Conservation (phyloP, 140 eudicot species). For the Cichorium intybus region DNA sequence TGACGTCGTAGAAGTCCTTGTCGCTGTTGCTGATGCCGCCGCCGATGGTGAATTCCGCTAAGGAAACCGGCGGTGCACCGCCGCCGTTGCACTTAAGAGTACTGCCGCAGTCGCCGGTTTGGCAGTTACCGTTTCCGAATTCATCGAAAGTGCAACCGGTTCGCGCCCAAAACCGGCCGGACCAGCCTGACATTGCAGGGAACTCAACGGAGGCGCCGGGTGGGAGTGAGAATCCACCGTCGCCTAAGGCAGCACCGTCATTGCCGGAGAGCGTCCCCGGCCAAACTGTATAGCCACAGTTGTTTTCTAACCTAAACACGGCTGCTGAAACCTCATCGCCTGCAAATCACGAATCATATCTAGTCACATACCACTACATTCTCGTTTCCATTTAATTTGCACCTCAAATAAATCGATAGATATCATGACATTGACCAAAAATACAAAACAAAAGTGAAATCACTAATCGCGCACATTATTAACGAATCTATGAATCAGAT, state of each 20-base stretch:
- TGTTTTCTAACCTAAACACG: conserved; percentile 53
- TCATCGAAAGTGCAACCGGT: conserved; percentile 75
- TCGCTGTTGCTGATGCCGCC: conserved; percentile 45
- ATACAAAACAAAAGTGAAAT: conserved; percentile 6
- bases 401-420: no score
- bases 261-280: conserved; percentile 71
- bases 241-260: conserved; percentile 49
- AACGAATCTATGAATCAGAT: conserved; percentile 1
- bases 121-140: conserved; percentile 56
- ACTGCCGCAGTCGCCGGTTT: conserved; percentile 73
- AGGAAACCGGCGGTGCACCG: conserved; percentile 67
- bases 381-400: background rate
- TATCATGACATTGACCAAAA: background rate
- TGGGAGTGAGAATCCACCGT: conserved; percentile 53
- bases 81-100: conserved; percentile 63
- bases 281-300: conserved; percentile 78
- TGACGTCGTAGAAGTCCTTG: conserved; percentile 82
- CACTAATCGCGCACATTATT: background rate
- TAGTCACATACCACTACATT: no score
- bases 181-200: conserved; percentile 63
- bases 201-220: conserved; percentile 64
- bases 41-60: conserved; percentile 79
- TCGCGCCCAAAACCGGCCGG: conserved; percentile 86
- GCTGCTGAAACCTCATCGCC: conserved; percentile 52
- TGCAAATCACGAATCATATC: conserved; percentile 24